phyloP scores from a whole-genome alignment of 495 filamentous ascomycete genomes.

The Penicillium mononematosum region DNA sequence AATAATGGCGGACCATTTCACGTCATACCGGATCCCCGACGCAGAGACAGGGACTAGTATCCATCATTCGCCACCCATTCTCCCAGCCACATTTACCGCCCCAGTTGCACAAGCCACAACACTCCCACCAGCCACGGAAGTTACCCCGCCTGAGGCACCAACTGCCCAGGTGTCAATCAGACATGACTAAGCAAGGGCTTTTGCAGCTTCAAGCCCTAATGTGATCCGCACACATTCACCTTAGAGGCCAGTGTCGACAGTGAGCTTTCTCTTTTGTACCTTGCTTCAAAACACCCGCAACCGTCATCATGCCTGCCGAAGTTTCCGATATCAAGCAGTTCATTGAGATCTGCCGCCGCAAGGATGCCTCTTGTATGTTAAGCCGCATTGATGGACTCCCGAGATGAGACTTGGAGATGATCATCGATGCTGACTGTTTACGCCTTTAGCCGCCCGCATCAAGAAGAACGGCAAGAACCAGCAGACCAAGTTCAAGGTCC shows the following conservation, averaged over 20 bases:
- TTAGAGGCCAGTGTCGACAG: conserved; percentile 19
- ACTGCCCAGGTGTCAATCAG: neutral
- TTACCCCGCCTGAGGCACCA: conserved; percentile 7
- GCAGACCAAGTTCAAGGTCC: conserved; percentile 99
- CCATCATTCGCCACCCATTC: neutral
- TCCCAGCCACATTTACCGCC: neutral
- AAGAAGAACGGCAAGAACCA: conserved; percentile 86
- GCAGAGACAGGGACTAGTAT: neutral
- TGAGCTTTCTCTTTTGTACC: conserved; percentile 20
- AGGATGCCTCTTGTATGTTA: conserved; percentile 91
- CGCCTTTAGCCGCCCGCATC: conserved; percentile 78
- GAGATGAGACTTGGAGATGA: conserved; percentile 9
- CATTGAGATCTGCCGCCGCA: conserved; percentile 99
- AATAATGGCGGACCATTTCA: conserved; percentile 1
- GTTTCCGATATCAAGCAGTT: conserved; percentile 99
- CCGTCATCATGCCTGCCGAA: conserved; percentile 87
- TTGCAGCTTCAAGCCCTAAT: conserved; percentile 30
- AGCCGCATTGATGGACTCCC: neutral
- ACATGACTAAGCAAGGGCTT: conserved; percentile 29
- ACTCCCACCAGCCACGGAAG: conserved; percentile 1
- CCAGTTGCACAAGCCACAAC: conserved; percentile 6
- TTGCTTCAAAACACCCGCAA: conserved; percentile 26
- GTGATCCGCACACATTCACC: conserved; percentile 32
- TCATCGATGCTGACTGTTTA: conserved; percentile 20
- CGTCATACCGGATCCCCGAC: neutral